Evolutionary conservation across 2,329 filamentous ascomycete genomes (phyloP).

Genomic region (Akanthomyces dipterigenus): DNA sequence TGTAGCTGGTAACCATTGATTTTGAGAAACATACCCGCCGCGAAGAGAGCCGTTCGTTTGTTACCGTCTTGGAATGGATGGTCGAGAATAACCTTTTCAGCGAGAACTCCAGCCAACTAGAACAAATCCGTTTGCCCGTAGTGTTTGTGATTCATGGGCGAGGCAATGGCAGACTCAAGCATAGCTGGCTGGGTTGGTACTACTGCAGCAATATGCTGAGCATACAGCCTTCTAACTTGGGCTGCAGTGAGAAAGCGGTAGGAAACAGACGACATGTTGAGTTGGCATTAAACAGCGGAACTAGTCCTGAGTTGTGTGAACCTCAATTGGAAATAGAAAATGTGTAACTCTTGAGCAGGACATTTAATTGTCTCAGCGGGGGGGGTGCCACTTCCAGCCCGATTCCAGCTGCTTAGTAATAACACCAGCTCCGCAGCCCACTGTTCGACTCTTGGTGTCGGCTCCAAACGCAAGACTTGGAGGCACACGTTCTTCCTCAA

Average conservation of each 20-base stretch:
- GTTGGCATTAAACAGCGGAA: too few relatives aligned
- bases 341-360: too few relatives aligned
- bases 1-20: constrained; percentile 17
- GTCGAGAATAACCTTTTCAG: constrained; percentile 18
- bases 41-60: constrained; percentile 16
- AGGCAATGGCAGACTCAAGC: constrained; percentile 16
- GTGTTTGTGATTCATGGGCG: constrained; percentile 13
- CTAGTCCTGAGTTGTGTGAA: too few relatives aligned
- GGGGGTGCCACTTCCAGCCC: too few relatives aligned
- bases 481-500: too few relatives aligned
- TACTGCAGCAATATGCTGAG: background rate
- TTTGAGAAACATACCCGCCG: constrained; percentile 18
- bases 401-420: too few relatives aligned
- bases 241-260: constrained; percentile 14
- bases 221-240: constrained; percentile 14
- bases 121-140: constrained; percentile 17
- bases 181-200: constrained; percentile 13
- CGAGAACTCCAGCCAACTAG: constrained; percentile 17
- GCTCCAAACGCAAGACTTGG: too few relatives aligned
- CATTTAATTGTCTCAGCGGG: too few relatives aligned
- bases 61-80: constrained; percentile 18
- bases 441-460: too few relatives aligned
- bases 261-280: too few relatives aligned
- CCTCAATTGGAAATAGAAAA: too few relatives aligned
- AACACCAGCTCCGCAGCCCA: too few relatives aligned